Evolutionary conservation across 352 stramenopile species (phyloP).

Genomic region (Phytopythium ostracodes): DNA sequence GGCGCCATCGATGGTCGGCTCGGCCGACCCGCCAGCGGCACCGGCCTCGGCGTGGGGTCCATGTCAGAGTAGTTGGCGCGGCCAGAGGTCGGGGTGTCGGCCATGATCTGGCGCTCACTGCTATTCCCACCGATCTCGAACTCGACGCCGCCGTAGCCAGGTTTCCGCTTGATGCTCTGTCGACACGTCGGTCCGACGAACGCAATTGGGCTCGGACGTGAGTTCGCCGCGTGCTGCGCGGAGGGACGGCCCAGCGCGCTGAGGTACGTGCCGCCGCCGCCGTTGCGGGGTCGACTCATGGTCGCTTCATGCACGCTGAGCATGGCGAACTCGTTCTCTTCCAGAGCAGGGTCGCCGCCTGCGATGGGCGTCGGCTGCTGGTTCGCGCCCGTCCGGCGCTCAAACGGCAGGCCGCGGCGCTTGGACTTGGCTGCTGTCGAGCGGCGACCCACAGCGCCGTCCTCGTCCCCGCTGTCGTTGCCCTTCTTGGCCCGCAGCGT

Average conservation of each 20-base stretch:
- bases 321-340: constrained; percentile 78
- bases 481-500: constrained; percentile 50
- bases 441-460: constrained; percentile 8
- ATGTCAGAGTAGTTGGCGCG: constrained; percentile 28
- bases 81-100: constrained; percentile 19
- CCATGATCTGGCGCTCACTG: constrained; percentile 14
- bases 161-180: constrained; percentile 42
- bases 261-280: constrained; percentile 42
- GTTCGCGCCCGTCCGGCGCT: constrained; percentile 11
- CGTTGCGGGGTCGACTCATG: constrained; percentile 36
- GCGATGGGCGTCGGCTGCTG: constrained; percentile 16
- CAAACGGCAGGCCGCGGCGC: constrained; percentile 17
- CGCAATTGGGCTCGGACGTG: constrained; percentile 27
- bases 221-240: constrained; percentile 19
- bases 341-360: constrained; percentile 22
- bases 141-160: constrained; percentile 11
- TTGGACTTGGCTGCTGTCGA: constrained; percentile 12
- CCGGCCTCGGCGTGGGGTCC: constrained; percentile 10
- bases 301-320: constrained; percentile 66
- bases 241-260: constrained; percentile 27
- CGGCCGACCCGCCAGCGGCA: background rate
- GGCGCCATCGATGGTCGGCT: constrained; percentile 8
- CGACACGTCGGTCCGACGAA: constrained; percentile 45
- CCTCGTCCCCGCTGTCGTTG: constrained; percentile 17
- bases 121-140: constrained; percentile 15